Conservation (phyloP, 2,329 filamentous ascomycete genomes). For the Fusarium dlaminii region DNA sequence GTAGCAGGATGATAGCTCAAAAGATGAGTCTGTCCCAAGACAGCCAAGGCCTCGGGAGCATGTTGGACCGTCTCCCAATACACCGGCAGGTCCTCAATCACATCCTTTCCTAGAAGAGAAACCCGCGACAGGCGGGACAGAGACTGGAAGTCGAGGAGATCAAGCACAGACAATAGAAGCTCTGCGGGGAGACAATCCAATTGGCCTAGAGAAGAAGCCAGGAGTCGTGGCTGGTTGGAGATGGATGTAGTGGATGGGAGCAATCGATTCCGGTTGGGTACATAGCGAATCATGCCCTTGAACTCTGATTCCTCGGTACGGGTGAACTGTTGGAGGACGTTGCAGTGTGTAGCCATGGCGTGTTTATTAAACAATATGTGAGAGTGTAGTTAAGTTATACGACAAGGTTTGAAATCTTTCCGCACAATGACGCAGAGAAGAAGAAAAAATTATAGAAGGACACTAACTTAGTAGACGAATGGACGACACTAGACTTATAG, state of each 20-base stretch:
- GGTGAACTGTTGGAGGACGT: slow-evolving; percentile 19
- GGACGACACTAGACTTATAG: slow-evolving; percentile 30
- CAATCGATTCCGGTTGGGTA: slow-evolving; percentile 9
- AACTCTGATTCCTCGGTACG: slow-evolving; percentile 31
- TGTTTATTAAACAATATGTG: neutral
- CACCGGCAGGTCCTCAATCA: slow-evolving; percentile 45
- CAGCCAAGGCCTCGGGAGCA: slow-evolving; percentile 41
- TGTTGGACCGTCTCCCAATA: slow-evolving; percentile 56
- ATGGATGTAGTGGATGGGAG: slow-evolving; percentile 14
- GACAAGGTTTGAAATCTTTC: neutral
- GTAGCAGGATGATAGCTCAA: slow-evolving; percentile 36
- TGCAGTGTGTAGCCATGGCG: slow-evolving; percentile 11
- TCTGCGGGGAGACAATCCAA: slow-evolving; percentile 42
- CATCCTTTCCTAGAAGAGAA: slow-evolving; percentile 37
- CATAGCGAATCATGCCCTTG: slow-evolving; percentile 30
- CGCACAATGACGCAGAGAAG: slow-evolving; percentile 1
- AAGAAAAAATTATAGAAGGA: slow-evolving; percentile 7
- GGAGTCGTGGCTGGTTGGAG: slow-evolving; percentile 6
- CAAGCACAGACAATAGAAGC: slow-evolving; percentile 37
- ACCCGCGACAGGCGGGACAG: slow-evolving; percentile 42
- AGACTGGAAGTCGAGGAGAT: slow-evolving; percentile 44
- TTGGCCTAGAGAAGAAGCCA: slow-evolving; percentile 38
- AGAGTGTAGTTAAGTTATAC: neutral
- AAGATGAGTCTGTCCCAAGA: slow-evolving; percentile 38
- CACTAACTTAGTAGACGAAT: slow-evolving; percentile 14